These are phyloP conservation scores for Thalassiosira mediterranea DNA, from an alignment of 352 stramenopile species.

Conservation along the genomic window DNA sequence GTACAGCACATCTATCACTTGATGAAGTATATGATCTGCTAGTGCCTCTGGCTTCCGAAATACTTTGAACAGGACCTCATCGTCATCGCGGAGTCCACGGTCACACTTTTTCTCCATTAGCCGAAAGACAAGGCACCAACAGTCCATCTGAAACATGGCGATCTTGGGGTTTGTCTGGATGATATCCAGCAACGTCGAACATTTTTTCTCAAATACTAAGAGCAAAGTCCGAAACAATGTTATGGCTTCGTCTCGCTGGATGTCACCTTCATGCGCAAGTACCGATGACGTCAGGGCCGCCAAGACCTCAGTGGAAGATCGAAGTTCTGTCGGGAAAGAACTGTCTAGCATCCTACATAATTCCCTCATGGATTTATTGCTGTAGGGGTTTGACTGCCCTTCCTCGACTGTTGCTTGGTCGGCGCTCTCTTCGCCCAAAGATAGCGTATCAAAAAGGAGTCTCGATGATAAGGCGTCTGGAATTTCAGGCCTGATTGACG, in stretches of 20 bases:
- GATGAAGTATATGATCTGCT: slow-evolving; percentile 34
- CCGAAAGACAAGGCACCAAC: slow-evolving; percentile 44
- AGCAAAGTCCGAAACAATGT: slow-evolving; percentile 36
- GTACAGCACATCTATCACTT: slow-evolving; percentile 56
- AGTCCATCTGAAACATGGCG: slow-evolving; percentile 45
- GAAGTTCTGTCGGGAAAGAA: neutral
- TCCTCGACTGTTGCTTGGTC: no score
- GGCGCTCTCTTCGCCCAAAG: no score
- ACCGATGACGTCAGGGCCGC: slow-evolving; percentile 12
- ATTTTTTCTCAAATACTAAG: slow-evolving; percentile 39
- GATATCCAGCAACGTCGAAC: slow-evolving; percentile 45
- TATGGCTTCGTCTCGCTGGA: slow-evolving; percentile 19
- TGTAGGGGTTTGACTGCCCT: neutral
- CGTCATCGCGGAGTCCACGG: slow-evolving; percentile 12
- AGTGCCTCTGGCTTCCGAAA: slow-evolving; percentile 19
- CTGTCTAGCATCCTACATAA: neutral
- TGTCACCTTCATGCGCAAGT: no score
- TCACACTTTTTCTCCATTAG: slow-evolving; percentile 33
- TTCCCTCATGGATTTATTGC: neutral
- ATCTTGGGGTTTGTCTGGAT: slow-evolving; percentile 27
- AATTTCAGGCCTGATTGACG: no score
- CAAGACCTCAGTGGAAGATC: slow-evolving; percentile 10
- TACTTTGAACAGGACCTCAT: slow-evolving; percentile 33
- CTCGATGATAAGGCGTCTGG: no score
- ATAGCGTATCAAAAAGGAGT: no score